Evolutionary conservation across 1,284 basidiomycete genomes (phyloP).

Genomic region (Ceratobasidium sp.): DNA sequence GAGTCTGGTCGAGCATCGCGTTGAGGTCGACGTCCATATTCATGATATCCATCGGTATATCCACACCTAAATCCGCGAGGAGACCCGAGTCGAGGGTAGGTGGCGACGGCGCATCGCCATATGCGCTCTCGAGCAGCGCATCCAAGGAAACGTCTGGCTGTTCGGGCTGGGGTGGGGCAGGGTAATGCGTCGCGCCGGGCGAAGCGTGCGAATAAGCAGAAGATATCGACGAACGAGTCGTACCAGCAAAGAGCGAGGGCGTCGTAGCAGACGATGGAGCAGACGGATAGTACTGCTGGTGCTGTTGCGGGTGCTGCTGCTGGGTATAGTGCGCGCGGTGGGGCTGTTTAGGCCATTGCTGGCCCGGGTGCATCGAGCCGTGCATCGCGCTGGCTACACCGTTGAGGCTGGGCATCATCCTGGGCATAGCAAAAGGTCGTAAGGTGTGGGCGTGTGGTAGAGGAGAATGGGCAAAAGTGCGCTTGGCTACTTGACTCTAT

Average conservation of each 20-base stretch:
- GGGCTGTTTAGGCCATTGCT: conserved; percentile 14
- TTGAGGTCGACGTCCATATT: conserved; percentile 24
- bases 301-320: conserved; percentile 17
- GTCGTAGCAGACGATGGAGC: conserved; percentile 19
- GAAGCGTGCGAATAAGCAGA: conserved; percentile 39
- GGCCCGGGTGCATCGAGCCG: neutral
- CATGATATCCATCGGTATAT: conserved; percentile 18
- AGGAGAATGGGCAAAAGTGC: neutral
- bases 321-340: conserved; percentile 14
- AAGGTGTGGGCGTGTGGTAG: no score
- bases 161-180: conserved; percentile 18
- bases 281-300: conserved; percentile 33
- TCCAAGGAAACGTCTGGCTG: conserved; percentile 22
- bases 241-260: conserved; percentile 27
- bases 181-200: conserved; percentile 31
- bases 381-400: conserved; percentile 25
- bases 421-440: conserved; percentile 12
- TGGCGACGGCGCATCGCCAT: conserved; percentile 27
- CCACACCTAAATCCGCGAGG: conserved; percentile 12
- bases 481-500: conserved; percentile 12
- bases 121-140: conserved; percentile 30
- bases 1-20: conserved; percentile 12
- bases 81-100: conserved; percentile 35
- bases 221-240: conserved; percentile 32
- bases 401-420: conserved; percentile 33